Evolutionary conservation across 495 filamentous ascomycete species (phyloP), one percentile per base, ranked within the genome.

Genomic region (Neurospora africana): DNA sequence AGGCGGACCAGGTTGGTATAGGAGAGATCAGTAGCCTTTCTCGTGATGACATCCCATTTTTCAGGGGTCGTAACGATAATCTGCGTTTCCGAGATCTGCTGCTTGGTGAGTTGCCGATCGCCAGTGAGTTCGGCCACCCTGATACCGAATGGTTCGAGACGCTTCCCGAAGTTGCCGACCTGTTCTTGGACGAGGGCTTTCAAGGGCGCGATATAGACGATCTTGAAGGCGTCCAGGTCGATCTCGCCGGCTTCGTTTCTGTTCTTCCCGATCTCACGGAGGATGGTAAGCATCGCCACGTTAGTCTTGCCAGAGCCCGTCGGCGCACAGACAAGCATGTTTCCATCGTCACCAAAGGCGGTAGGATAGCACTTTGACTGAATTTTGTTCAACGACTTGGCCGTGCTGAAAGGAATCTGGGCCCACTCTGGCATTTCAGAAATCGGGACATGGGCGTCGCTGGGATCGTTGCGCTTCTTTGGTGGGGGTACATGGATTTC

Each of bases 241-340:
- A 99, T 93, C 74, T 97, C 92, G 27, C 95, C 95, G 3, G 91
- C 94, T 72, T 89, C 84, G 76, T 98, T 92, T 61, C 93, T 89
- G 79, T 98, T 89, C 83, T 98, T 98, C 27, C 95, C 96, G 75
- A 99, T 95, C 79, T 99, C 95, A 53, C 96, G 91, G 11, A 98
- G 87, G 70, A 99, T 97, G 7, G 94, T 89, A 44, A 99, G 87
- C 96, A 99, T 98, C 36, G 94, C 95, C 73, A 99, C 95, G 78
- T 99, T 99, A 13, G 95, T 99, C 83, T 99, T 99, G 77, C 95
- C 95, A 77, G 93, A 97, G 71, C 95, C 95, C 21, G 95, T 99
- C 0, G 95, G 95, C 5, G 95, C 95, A 82, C 95, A 99, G 75
- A 99, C 90, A 21, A 99, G 90, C 90, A 98, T 92, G 79, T 99